A percentile compares a stretch with the other conserved stretches of the same genome.
These are phyloP conservation scores for Chaetomium globosum DNA, from an alignment of 2,329 filamentous ascomycete genomes.

Conservation along the genomic window DNA sequence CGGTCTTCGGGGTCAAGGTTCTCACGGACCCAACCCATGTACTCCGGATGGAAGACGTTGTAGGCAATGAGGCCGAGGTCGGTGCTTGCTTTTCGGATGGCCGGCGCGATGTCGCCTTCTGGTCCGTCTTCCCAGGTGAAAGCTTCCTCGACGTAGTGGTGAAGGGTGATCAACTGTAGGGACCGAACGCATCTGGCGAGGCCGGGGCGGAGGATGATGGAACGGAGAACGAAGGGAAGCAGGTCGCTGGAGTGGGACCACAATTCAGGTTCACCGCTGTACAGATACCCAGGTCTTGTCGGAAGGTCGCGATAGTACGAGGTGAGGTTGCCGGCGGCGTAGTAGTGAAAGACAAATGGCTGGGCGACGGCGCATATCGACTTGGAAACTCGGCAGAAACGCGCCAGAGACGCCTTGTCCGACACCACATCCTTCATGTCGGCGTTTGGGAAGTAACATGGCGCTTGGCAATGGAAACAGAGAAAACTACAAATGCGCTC, in stretches of 20 bases:
- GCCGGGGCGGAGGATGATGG: background rate
- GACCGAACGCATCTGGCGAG: background rate
- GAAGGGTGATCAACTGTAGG: background rate
- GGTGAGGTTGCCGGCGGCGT: background rate
- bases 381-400: background rate
- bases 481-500: background rate
- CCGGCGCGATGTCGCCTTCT: background rate
- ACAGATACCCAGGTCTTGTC: background rate
- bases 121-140: background rate
- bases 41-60: background rate
- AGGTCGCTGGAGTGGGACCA: background rate
- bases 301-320: background rate
- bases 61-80: background rate
- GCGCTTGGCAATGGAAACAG: constrained; percentile 3
- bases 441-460: background rate
- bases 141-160: background rate
- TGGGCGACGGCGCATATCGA: background rate
- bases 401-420: background rate
- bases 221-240: background rate
- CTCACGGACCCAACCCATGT: background rate
- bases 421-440: background rate
- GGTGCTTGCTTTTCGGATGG: background rate
- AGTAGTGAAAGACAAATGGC: constrained; percentile 13
- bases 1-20: background rate
- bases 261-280: no score